These are phyloP conservation scores for Phialophora verrucosa DNA, from an alignment of 2,329 filamentous ascomycete genomes.

Conservation along the genomic window DNA sequence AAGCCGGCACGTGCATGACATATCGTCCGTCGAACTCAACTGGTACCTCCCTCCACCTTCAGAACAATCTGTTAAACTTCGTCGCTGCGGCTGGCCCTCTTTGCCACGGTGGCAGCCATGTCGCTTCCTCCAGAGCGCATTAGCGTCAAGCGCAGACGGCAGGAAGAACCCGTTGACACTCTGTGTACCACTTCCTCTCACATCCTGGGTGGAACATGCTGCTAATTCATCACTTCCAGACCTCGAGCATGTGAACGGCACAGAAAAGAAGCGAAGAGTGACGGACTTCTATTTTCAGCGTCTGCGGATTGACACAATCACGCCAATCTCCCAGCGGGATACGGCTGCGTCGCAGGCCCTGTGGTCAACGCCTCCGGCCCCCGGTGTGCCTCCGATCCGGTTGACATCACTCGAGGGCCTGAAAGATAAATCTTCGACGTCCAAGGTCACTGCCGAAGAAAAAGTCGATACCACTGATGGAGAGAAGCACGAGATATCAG, in stretches of 20 bases:
- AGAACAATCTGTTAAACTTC: neutral
- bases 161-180: constrained; percentile 62
- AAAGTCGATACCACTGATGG: constrained; percentile 10
- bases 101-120: constrained; percentile 43
- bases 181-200: constrained; percentile 48
- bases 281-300: constrained; percentile 56
- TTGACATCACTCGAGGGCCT: constrained; percentile 52
- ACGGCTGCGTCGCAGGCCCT: constrained; percentile 33
- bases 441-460: constrained; percentile 23
- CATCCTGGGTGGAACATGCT: neutral
- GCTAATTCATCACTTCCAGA: constrained; percentile 42
- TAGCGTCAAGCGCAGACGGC: constrained; percentile 62
- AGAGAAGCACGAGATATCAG: constrained; percentile 6
- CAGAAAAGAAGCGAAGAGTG: constrained; percentile 55
- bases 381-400: constrained; percentile 49
- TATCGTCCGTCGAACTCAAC: neutral
- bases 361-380: constrained; percentile 17
- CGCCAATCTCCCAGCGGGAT: constrained; percentile 25
- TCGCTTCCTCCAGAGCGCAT: constrained; percentile 57
- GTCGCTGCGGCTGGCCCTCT: neutral
- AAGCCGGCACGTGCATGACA: neutral
- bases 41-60: neutral
- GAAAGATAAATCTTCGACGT: constrained; percentile 42
- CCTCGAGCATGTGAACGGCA: constrained; percentile 50
- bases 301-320: constrained; percentile 41